A percentile compares a stretch with the other conserved stretches of the same genome.
Conservation (phyloP, 2,329 filamentous ascomycete species). For the Diaporthe humulicola region DNA sequence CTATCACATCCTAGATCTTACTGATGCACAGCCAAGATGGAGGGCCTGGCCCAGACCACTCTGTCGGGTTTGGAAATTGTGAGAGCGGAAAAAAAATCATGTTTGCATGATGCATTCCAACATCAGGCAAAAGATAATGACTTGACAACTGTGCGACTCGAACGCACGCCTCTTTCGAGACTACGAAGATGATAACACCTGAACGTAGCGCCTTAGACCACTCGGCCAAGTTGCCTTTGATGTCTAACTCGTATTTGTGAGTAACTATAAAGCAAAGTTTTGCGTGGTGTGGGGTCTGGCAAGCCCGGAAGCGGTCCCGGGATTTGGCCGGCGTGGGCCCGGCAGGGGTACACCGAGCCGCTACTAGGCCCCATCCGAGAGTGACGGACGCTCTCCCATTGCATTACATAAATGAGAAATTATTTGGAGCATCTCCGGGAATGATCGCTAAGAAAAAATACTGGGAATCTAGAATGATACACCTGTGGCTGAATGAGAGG, state of each 20-base stretch:
- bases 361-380: no score
- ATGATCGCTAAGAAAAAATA: no score
- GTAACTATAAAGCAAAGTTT: rapidly evolving
- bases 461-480: no score
- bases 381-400: no score
- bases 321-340: neutral
- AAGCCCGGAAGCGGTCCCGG: neutral
- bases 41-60: neutral
- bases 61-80: rapidly evolving
- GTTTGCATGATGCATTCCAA: rapidly evolving
- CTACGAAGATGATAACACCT: slow-evolving; percentile 37
- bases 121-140: neutral
- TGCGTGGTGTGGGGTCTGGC: neutral
- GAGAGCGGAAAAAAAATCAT: neutral
- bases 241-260: rapidly evolving
- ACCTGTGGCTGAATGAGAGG: no score
- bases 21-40: neutral
- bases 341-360: neutral
- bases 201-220: slow-evolving; percentile 41
- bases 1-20: neutral
- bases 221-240: slow-evolving; percentile 31
- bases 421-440: no score
- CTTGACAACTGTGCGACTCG: slow-evolving; percentile 38
- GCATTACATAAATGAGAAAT: no score
- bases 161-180: slow-evolving; percentile 40